phyloP scores from a whole-genome alignment of 2,329 filamentous ascomycete genomes.

The Teratosphaeria pseudoeucalypti region DNA sequence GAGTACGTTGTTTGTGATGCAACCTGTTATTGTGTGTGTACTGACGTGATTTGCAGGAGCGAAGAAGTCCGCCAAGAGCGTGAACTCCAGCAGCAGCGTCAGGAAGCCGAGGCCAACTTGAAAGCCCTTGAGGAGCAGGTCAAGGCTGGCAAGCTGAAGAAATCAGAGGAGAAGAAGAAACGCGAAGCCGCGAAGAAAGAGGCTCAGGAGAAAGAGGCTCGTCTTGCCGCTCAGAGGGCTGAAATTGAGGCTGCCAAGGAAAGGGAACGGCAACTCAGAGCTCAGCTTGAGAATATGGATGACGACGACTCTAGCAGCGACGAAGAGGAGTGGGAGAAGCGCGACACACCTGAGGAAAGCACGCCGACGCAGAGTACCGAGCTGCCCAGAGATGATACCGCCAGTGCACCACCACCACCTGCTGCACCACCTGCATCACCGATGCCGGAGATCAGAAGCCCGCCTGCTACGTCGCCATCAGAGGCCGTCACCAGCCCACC shows the following conservation, averaged over 20 bases:
- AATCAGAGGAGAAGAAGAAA: constrained; percentile 87
- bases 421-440: constrained; percentile 29
- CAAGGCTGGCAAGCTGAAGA: constrained; percentile 83
- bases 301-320: constrained; percentile 51
- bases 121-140: constrained; percentile 90
- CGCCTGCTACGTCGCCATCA: constrained; percentile 5
- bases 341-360: constrained; percentile 45
- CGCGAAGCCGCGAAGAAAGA: constrained; percentile 83
- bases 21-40: neutral
- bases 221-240: constrained; percentile 72
- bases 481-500: constrained; percentile 33
- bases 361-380: constrained; percentile 50
- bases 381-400: constrained; percentile 36
- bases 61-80: constrained; percentile 66
- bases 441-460: constrained; percentile 13
- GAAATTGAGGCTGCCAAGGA: constrained; percentile 88
- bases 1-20: constrained; percentile 55
- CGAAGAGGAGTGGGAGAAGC: constrained; percentile 46
- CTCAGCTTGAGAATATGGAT: constrained; percentile 70
- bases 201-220: constrained; percentile 77
- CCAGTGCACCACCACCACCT: constrained; percentile 27
- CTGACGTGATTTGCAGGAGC: constrained; percentile 45
- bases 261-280: constrained; percentile 78
- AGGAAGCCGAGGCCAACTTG: constrained; percentile 71
- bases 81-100: constrained; percentile 67